A percentile compares a stretch with the other conserved stretches of the same genome.
Evolutionary conservation across 2,329 filamentous ascomycete genomes (phyloP).

Genomic region (Paracamarosporium sp.): DNA sequence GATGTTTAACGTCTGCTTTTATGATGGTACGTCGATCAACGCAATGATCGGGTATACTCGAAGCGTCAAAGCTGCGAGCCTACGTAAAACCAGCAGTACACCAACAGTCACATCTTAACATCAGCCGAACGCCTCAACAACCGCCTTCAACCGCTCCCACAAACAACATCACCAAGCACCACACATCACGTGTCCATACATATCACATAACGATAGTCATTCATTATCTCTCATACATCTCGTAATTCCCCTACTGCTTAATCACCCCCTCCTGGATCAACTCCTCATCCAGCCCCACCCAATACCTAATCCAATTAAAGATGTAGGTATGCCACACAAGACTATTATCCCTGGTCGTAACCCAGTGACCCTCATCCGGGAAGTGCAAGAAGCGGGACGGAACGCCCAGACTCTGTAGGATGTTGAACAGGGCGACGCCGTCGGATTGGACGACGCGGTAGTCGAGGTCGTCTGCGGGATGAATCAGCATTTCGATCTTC

Average conservation of each 20-base stretch:
- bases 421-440: conserved; percentile 83
- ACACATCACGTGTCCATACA: too few relatives aligned
- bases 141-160: too few relatives aligned
- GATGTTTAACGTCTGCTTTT: too few relatives aligned
- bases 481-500: neutral
- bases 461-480: conserved; percentile 67
- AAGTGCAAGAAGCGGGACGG: conserved; percentile 81
- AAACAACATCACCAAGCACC: too few relatives aligned
- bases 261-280: conserved; percentile 40
- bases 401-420: conserved; percentile 76
- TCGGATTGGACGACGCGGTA: conserved; percentile 88
- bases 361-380: conserved; percentile 81
- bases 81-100: too few relatives aligned
- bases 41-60: too few relatives aligned
- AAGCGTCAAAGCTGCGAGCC: too few relatives aligned
- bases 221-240: too few relatives aligned
- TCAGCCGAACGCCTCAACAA: too few relatives aligned
- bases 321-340: conserved; percentile 78
- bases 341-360: conserved; percentile 87
- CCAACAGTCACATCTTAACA: too few relatives aligned
- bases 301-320: conserved; percentile 46
- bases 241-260: conserved; percentile 36
- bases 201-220: too few relatives aligned
- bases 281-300: conserved; percentile 37
- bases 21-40: too few relatives aligned